Evolutionary conservation across 257 asterid genomes (phyloP).

Genomic region (Primulina huaijiensis): DNA sequence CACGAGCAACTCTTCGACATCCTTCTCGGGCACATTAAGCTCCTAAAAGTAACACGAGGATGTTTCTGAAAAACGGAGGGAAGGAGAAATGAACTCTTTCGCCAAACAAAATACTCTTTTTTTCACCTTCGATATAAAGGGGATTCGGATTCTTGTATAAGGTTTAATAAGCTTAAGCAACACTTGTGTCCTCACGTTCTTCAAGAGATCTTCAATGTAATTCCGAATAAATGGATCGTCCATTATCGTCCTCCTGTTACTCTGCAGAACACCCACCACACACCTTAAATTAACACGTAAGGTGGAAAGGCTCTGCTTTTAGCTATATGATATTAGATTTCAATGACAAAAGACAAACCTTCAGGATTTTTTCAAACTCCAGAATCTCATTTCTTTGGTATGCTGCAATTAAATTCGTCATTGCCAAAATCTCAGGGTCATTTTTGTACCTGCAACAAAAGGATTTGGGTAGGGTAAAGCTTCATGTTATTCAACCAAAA

Average conservation of each 20-base stretch:
- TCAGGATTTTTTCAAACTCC: conserved; percentile 93
- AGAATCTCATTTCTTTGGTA: conserved; percentile 96
- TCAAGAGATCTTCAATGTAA: conserved; percentile 96
- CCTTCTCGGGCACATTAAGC: conserved; percentile 96
- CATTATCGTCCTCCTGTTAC: conserved; percentile 97
- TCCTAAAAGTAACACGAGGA: conserved; percentile 44
- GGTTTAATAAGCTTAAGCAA: conserved; percentile 97
- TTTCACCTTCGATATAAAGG: conserved; percentile 87
- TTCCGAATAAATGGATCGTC: conserved; percentile 94
- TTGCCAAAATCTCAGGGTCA: conserved; percentile 94
- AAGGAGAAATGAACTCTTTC: neutral
- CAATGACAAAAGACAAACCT: conserved; percentile 41
- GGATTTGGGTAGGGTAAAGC: conserved; percentile 13
- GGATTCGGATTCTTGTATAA: conserved; percentile 90
- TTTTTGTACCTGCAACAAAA: conserved; percentile 65
- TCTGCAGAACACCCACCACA: conserved; percentile 43
- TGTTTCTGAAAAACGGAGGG: neutral
- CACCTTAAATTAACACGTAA: too few relatives aligned
- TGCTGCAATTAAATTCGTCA: conserved; percentile 96
- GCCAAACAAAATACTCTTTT: conserved; percentile 15
- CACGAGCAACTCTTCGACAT: conserved; percentile 87
- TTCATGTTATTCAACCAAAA: neutral
- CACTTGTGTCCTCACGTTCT: conserved; percentile 96
- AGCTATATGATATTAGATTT: conserved; percentile 17
- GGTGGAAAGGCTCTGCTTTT: conserved; percentile 7